A percentile compares a stretch with the other conserved stretches of the same genome.
phyloP scores from a whole-genome alignment of 257 asterid genomes.

The Ilex aquifolium region DNA sequence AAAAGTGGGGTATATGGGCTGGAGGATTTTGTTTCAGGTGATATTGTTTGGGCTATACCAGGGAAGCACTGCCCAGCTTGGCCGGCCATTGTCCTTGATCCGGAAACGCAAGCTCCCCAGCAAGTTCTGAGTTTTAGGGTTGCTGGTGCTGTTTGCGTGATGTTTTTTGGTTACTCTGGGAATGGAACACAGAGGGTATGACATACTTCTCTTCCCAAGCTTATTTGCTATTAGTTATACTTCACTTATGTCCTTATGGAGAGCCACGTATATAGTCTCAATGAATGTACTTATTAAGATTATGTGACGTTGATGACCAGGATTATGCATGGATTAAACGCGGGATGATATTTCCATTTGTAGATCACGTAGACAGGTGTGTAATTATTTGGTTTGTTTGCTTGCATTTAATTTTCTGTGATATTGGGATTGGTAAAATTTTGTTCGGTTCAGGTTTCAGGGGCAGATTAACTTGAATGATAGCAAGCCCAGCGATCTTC shows the following conservation, averaged over 20 bases:
- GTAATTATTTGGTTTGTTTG: constrained; percentile 18
- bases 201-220: constrained; percentile 1
- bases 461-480: constrained; percentile 83
- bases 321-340: constrained; percentile 91
- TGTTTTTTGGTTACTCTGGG: constrained; percentile 97
- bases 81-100: constrained; percentile 95
- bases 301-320: constrained; percentile 43
- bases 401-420: neutral
- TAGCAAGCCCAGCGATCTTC: constrained; percentile 67
- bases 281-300: constrained; percentile 20
- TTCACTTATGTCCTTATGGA: neutral
- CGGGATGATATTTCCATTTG: constrained; percentile 87
- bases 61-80: constrained; percentile 84
- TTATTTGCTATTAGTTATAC: neutral
- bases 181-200: constrained; percentile 96
- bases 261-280: neutral
- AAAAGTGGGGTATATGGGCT: constrained; percentile 24
- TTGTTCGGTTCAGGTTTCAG: constrained; percentile 70
- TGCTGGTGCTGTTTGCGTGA: constrained; percentile 70
- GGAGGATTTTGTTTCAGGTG: constrained; percentile 61
- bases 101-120: constrained; percentile 70
- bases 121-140: constrained; percentile 68
- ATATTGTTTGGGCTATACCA: constrained; percentile 89
- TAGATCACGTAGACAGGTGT: constrained; percentile 87
- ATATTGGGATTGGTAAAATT: constrained; percentile 16